A percentile compares a stretch with the other conserved stretches of the same genome.
These are phyloP conservation scores for Fragaria iinumae DNA, from an alignment of 306 rosid genomes.

Conservation along the genomic window DNA sequence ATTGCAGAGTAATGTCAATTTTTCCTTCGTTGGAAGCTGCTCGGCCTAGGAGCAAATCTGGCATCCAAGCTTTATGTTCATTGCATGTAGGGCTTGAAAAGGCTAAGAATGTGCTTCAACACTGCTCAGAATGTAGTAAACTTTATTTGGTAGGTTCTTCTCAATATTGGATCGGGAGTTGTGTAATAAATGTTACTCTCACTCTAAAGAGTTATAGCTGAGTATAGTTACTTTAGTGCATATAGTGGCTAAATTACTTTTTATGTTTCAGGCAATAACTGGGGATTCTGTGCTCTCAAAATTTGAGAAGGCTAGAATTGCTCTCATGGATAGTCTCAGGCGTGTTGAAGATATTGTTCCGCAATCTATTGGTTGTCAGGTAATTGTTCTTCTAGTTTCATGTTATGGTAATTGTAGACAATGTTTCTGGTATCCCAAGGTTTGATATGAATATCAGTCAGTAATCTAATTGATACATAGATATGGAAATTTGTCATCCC, in stretches of 20 bases:
- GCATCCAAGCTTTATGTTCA: conserved; percentile 92
- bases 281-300: conserved; percentile 88
- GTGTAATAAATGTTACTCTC: neutral
- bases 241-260: conserved; percentile 8
- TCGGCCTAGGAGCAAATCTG: conserved; percentile 93
- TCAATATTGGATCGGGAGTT: conserved; percentile 10
- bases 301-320: conserved; percentile 84
- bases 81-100: conserved; percentile 92
- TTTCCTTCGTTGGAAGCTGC: conserved; percentile 97
- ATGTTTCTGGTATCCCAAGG: neutral
- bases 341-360: conserved; percentile 93
- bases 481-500: neutral
- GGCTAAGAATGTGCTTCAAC: conserved; percentile 82
- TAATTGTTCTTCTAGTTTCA: conserved; percentile 26
- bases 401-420: conserved; percentile 4
- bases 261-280: conserved; percentile 77
- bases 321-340: conserved; percentile 79
- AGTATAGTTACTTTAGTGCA: neutral
- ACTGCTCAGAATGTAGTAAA: conserved; percentile 90
- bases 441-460: neutral
- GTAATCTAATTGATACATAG: neutral
- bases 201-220: neutral
- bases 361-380: conserved; percentile 92
- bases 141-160: conserved; percentile 74
- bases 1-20: conserved; percentile 71